Conservation (phyloP, 768 basidiomycete species). For the Panus rudis region DNA sequence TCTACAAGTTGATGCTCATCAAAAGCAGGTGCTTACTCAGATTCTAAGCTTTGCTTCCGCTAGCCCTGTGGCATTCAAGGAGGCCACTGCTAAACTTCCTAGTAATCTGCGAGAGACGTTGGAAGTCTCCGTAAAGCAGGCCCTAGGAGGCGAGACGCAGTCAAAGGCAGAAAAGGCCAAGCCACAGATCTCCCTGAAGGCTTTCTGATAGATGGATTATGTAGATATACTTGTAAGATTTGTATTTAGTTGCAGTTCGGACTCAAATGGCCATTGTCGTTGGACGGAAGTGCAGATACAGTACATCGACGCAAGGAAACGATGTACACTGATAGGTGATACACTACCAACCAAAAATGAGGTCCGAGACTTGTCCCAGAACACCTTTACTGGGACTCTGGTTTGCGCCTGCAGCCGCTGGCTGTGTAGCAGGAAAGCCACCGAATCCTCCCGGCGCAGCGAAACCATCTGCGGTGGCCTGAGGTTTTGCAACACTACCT, state of each 20-base stretch:
- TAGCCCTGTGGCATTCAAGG: conserved; percentile 75
- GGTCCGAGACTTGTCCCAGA: conserved; percentile 69
- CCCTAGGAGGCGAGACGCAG: conserved; percentile 44
- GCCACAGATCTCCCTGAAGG: conserved; percentile 73
- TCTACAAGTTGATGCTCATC: conserved; percentile 46
- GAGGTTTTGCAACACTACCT: no score
- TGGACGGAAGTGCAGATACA: no score
- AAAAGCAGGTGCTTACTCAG: conserved; percentile 55
- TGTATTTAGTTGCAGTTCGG: background rate
- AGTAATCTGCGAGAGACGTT: conserved; percentile 49
- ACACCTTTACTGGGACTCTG: conserved; percentile 47
- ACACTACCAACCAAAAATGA: conserved; percentile 83
- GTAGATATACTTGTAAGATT: background rate
- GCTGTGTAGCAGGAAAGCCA: conserved; percentile 18
- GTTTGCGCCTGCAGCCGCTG: conserved; percentile 12
- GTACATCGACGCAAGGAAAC: no score
- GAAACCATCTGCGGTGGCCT: no score
- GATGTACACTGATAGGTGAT: no score
- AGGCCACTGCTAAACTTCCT: conserved; percentile 67
- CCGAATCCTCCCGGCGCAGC: no score
- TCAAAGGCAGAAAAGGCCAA: conserved; percentile 34
- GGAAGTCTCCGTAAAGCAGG: conserved; percentile 73
- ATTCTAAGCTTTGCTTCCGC: conserved; percentile 66
- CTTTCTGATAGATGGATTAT: conserved; percentile 39
- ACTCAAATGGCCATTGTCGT: background rate